These are phyloP conservation scores for Exophiala sp. DNA, from an alignment of 2,329 filamentous ascomycete species.

Conservation along the genomic window DNA sequence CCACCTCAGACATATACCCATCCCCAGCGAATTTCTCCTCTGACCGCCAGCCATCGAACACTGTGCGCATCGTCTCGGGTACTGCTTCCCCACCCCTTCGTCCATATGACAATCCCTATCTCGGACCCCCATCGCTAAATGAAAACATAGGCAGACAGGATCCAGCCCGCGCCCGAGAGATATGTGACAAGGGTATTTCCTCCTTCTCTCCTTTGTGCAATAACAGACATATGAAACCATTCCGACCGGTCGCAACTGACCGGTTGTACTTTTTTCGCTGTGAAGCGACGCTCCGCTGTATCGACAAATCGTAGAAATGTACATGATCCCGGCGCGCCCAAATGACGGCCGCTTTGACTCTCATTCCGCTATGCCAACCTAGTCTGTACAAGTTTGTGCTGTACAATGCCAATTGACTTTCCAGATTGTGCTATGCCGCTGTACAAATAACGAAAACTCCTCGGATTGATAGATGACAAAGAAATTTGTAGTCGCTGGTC, in stretches of 20 bases:
- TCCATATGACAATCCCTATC: background rate
- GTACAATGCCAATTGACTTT: background rate
- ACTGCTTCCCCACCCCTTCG: too few relatives aligned
- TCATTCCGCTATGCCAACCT: too few relatives aligned
- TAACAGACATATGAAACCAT: background rate
- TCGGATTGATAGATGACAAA: background rate
- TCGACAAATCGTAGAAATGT: background rate
- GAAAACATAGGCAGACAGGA: background rate
- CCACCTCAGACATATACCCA: too few relatives aligned
- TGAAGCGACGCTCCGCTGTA: conserved; percentile 11
- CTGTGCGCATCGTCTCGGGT: too few relatives aligned
- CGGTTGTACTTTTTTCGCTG: conserved; percentile 6
- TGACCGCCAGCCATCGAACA: too few relatives aligned
- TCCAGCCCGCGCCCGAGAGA: conserved; percentile 1
- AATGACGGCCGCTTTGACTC: background rate
- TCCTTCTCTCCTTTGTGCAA: conserved; percentile 3
- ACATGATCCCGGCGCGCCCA: background rate
- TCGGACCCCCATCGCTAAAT: background rate
- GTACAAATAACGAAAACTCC: background rate
- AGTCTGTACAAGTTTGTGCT: background rate
- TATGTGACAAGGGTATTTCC: conserved; percentile 1
- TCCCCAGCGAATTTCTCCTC: too few relatives aligned
- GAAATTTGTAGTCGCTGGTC: background rate
- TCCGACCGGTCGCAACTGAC: background rate
- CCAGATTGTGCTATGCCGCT: too few relatives aligned